phyloP scores from a whole-genome alignment of 1,284 basidiomycete genomes.

The Gymnopus androsaceus region DNA sequence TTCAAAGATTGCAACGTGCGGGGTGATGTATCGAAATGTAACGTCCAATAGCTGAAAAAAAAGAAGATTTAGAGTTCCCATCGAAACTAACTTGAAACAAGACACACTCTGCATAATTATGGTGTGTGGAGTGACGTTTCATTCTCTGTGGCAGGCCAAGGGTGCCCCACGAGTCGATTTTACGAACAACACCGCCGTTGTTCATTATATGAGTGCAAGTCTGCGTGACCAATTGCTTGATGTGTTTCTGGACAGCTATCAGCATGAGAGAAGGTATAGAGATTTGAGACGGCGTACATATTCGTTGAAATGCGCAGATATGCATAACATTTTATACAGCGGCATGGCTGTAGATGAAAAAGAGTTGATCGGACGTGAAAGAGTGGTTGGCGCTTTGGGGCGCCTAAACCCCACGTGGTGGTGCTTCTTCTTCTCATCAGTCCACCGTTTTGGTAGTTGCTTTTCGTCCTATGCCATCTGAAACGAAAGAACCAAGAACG shows the following conservation, averaged over 20 bases:
- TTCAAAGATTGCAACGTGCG: constrained; percentile 64
- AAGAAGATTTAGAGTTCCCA: not conserved
- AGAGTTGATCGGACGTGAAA: constrained; percentile 2
- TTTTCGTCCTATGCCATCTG: no score
- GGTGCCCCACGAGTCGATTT: constrained; percentile 77
- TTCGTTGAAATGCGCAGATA: constrained; percentile 70
- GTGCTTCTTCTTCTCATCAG: no score
- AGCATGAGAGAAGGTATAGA: constrained; percentile 9
- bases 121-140: constrained; percentile 65
- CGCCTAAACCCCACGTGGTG: not conserved
- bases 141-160: constrained; percentile 76
- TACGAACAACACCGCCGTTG: constrained; percentile 79
- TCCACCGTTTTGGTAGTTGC: no score
- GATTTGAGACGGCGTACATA: constrained; percentile 54
- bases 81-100: not conserved
- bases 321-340: constrained; percentile 80
- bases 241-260: constrained; percentile 55
- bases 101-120: constrained; percentile 79
- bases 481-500: no score
- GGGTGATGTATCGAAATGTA: constrained; percentile 87
- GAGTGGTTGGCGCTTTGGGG: not conserved
- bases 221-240: constrained; percentile 75
- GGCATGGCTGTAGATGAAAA: constrained; percentile 54
- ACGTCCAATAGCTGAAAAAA: constrained; percentile 76
- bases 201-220: constrained; percentile 77